Base-by-base conservation (phyloP, 2,329 filamentous ascomycete species). In the Sporothrix inflata region DNA sequence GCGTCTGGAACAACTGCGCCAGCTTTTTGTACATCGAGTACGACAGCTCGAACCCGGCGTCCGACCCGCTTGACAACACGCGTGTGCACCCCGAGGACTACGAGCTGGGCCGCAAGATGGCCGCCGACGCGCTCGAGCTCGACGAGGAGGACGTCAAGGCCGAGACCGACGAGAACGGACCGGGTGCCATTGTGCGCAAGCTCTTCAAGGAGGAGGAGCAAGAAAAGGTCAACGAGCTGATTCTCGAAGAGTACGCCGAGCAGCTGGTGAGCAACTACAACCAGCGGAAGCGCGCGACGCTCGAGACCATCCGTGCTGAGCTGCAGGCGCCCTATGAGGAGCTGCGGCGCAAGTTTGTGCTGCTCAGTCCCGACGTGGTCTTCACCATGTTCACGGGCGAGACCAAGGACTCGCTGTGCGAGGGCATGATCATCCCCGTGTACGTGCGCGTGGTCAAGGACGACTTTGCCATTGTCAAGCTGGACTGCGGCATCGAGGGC, bases 61-160 rank as follows among this genome's bases (percentile, higher is more conserved):
- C 94, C 0, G 96, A 99, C 79, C 97, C 97, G 73, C 86, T 99
- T 34, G 96, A 99, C 82, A 97, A 96, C 79, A 99, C 96, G 63
- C 92, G 96, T 84, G 94, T 99, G 21, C 96, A 99, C 78, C 96
- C 96, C 1, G 96, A 99, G 84, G 96, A 99, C 80, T 99, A 99
- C 81, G 96, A 99, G 77, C 91, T 99, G 74, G 96, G 94, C 66
- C 93, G 95, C 77, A 99, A 99, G 83, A 98, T 99, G 91, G 96
- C 96, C 24, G 96, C 96, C 3, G 96, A 99, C 84, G 96, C 96
- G 19, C 85, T 99, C 65, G 95, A 98, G 79, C 87, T 99, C 76
- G 96, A 99, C 77, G 96, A 99, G 82, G 96, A 99, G 83, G 96
- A 99, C 78, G 94, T 99, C 79, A 97, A 97, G 82, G 94, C 92